phyloP scores from a whole-genome alignment of 768 basidiomycete species.

The Epithele typhae region DNA sequence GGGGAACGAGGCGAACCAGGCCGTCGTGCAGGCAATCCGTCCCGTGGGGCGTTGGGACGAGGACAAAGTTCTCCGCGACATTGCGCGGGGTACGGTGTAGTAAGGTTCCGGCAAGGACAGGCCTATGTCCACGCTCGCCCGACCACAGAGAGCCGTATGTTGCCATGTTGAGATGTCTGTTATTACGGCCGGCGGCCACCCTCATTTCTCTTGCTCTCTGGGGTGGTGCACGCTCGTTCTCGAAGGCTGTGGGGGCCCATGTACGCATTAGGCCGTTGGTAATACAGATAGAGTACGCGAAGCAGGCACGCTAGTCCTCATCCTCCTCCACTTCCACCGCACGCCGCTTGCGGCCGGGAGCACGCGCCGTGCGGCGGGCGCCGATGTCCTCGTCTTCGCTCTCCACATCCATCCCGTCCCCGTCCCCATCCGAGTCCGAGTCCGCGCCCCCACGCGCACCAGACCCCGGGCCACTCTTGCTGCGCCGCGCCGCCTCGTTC shows the following conservation, averaged over 20 bases:
- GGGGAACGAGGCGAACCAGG: conserved; percentile 76
- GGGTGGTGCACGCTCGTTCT: no score
- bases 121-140: no score
- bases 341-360: conserved; percentile 47
- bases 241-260: no score
- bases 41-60: conserved; percentile 57
- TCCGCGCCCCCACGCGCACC: conserved; percentile 27
- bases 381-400: conserved; percentile 70
- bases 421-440: conserved; percentile 25
- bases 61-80: conserved; percentile 45
- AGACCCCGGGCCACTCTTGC: conserved; percentile 20
- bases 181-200: no score
- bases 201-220: no score
- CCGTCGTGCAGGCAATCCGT: conserved; percentile 67
- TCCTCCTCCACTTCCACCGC: conserved; percentile 60
- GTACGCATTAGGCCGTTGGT: no score
- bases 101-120: no score
- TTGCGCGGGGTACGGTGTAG: conserved; percentile 18
- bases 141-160: no score
- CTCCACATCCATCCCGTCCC: conserved; percentile 66
- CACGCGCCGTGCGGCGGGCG: conserved; percentile 53
- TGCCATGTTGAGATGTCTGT: no score
- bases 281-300: background rate
- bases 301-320: conserved; percentile 35
- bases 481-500: conserved; percentile 46